Evolutionary conservation across 2,329 filamentous ascomycete species (phyloP).

Genomic region (Calonectria montana): DNA sequence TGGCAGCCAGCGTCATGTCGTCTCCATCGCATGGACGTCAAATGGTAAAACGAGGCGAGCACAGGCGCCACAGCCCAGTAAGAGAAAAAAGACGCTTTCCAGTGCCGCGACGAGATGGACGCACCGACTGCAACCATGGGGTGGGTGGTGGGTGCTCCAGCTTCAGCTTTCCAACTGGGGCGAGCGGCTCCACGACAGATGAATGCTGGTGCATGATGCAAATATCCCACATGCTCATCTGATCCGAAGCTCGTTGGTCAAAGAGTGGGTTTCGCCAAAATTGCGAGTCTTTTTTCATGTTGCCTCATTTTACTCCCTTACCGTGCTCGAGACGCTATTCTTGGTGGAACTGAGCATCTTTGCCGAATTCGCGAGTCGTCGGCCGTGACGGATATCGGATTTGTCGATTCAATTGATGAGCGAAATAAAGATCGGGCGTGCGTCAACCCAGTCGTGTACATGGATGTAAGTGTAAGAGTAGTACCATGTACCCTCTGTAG

Average conservation of each 20-base stretch:
- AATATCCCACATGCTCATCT: constrained; percentile 32
- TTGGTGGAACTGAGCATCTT: constrained; percentile 14
- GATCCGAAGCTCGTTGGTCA: constrained; percentile 30
- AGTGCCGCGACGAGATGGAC: constrained; percentile 5
- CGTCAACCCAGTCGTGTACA: not conserved
- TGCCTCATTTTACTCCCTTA: constrained; percentile 17
- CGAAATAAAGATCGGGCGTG: constrained; percentile 1
- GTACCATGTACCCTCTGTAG: not conserved
- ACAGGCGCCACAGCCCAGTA: not conserved
- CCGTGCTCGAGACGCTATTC: constrained; percentile 4
- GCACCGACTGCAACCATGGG: constrained; percentile 6
- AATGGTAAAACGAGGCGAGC: not conserved
- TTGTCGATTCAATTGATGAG: constrained; percentile 3
- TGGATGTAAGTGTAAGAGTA: not conserved
- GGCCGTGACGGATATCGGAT: constrained; percentile 15
- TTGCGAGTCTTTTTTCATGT: constrained; percentile 23
- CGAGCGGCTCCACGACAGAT: constrained; percentile 27
- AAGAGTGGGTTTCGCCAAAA: constrained; percentile 34
- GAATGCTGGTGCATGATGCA: constrained; percentile 32
- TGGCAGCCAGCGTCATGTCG: constrained; percentile 24
- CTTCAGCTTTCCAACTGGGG: constrained; percentile 10
- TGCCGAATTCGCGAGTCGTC: constrained; percentile 7
- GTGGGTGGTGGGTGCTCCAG: constrained; percentile 10
- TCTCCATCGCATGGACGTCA: constrained; percentile 7
- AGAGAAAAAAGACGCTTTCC: constrained; percentile 1